Conservation (phyloP, 169 alveolate genomes). For the Plasmodium billcollinsi region DNA sequence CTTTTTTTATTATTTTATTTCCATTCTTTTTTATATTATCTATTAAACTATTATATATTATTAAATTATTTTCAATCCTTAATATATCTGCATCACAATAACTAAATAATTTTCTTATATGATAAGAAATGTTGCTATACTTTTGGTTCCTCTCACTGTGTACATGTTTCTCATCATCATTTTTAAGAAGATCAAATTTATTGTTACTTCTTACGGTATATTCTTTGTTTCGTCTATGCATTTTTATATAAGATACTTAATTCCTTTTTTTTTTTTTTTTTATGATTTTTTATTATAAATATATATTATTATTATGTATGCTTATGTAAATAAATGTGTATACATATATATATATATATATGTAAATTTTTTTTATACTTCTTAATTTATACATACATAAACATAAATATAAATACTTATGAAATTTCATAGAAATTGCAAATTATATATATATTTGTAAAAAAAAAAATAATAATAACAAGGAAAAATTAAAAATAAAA, state of each 20-base stretch:
- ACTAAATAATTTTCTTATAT: conserved; percentile 66
- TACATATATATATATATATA: background rate
- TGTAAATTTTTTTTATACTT: background rate
- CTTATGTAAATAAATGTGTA: no score
- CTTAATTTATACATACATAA: background rate
- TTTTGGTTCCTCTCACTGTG: conserved; percentile 16
- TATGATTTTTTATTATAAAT: background rate
- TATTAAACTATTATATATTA: conserved; percentile 70
- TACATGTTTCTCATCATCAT: conserved; percentile 34
- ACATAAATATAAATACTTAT: no score
- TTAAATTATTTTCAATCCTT: conserved; percentile 62
- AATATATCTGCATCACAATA: conserved; percentile 73
- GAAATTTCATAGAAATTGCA: no score
- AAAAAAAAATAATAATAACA: no score
- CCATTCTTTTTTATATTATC: conserved; percentile 76
- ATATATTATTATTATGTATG: background rate
- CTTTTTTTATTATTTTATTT: conserved; percentile 64
- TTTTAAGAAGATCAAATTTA: conserved; percentile 20
- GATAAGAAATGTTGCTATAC: conserved; percentile 51
- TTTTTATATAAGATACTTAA: background rate
- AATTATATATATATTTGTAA: no score
- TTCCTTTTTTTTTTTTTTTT: no score
- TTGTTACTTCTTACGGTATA: conserved; percentile 4
- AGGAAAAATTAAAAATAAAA: no score
- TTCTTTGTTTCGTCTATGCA: conserved; percentile 17